phyloP scores from a whole-genome alignment of 441 rosid genomes.

The Bruguiera hainesii region DNA sequence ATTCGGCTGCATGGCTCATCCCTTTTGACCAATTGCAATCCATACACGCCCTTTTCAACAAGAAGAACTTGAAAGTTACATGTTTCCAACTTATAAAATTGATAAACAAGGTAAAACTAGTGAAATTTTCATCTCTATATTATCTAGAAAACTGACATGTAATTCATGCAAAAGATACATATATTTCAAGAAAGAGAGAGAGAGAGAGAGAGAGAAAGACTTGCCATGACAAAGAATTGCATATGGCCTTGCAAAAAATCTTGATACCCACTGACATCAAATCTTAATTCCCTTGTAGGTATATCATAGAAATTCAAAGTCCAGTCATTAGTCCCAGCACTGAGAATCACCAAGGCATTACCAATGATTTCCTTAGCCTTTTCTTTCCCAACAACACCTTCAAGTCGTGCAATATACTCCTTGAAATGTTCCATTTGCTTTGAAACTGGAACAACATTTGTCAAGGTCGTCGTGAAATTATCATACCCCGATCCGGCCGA shows the following conservation, averaged over 20 bases:
- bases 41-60: no score
- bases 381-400: constrained; percentile 37
- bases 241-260: constrained; percentile 37
- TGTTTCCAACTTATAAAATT: no score
- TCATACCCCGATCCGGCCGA: constrained; percentile 60
- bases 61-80: no score
- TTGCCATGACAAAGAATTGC: constrained; percentile 37
- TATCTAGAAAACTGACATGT: background rate
- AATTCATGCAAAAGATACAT: background rate
- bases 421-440: constrained; percentile 42
- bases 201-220: no score
- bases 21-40: no score
- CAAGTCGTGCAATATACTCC: constrained; percentile 38
- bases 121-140: no score
- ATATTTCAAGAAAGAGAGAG: no score
- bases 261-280: constrained; percentile 33
- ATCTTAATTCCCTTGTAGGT: constrained; percentile 38
- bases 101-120: no score
- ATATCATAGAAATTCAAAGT: constrained; percentile 38
- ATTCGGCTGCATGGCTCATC: no score
- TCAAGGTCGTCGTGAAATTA: constrained; percentile 26
- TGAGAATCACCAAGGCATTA: constrained; percentile 37
- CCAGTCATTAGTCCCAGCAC: constrained; percentile 57
- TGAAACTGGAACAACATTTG: constrained; percentile 34
- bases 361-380: constrained; percentile 35